These are phyloP conservation scores for Nidula niveotomentosa DNA, from an alignment of 1,284 basidiomycete species.

Conservation along the genomic window DNA sequence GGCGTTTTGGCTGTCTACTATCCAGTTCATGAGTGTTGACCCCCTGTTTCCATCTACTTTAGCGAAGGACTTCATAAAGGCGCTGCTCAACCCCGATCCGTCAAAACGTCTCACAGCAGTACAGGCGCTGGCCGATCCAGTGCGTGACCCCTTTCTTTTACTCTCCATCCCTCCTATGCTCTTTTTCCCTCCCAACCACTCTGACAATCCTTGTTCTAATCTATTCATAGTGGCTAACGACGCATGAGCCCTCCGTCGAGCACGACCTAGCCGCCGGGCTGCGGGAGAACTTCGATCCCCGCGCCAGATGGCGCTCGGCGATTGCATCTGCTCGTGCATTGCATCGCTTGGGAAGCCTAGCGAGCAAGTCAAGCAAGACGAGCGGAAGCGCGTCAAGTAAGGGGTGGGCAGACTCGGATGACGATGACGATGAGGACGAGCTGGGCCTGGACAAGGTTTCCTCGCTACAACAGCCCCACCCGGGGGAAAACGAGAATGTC, in stretches of 20 bases:
- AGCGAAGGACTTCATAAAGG: conserved; percentile 87
- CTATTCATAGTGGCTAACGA: conserved; percentile 61
- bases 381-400: conserved; percentile 15
- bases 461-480: conserved; percentile 13
- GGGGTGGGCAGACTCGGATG: conserved; percentile 21
- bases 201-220: background rate
- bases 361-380: conserved; percentile 18
- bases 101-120: conserved; percentile 70
- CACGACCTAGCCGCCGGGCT: conserved; percentile 73
- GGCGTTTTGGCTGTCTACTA: too few relatives aligned
- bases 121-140: conserved; percentile 66
- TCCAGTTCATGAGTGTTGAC: too few relatives aligned
- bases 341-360: conserved; percentile 46
- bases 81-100: conserved; percentile 77
- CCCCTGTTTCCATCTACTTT: background rate
- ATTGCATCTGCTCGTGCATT: conserved; percentile 64
- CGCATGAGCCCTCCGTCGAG: conserved; percentile 55
- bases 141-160: conserved; percentile 17
- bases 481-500: conserved; percentile 24
- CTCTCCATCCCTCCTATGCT: conserved; percentile 1
- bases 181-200: too few relatives aligned
- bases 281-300: conserved; percentile 77
- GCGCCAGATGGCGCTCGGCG: conserved; percentile 66
- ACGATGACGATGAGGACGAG: conserved; percentile 21
- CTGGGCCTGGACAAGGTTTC: conserved; percentile 15